phyloP scores from a whole-genome alignment of 1,284 basidiomycete genomes.

The Cerioporus squamosus region DNA sequence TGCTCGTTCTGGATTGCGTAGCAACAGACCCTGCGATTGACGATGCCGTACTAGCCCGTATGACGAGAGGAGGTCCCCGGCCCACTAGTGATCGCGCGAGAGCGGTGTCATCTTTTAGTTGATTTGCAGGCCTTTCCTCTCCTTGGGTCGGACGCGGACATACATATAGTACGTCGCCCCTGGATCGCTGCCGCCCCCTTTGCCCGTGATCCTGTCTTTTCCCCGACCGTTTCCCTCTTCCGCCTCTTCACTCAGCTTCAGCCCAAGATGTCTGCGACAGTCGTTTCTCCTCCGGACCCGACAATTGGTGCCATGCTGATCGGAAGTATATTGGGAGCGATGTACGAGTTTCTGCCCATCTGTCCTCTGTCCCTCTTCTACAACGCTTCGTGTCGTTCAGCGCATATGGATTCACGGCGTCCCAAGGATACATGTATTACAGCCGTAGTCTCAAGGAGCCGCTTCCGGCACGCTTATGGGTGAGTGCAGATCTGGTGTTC shows the following conservation, averaged over 20 bases:
- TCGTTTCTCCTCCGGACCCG: background rate
- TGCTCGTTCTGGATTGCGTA: too few relatives aligned
- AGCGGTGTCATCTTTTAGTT: too few relatives aligned
- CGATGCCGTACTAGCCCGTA: too few relatives aligned
- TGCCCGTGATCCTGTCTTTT: too few relatives aligned
- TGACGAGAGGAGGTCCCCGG: too few relatives aligned
- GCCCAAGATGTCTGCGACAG: slow-evolving; percentile 4
- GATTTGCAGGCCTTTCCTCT: too few relatives aligned
- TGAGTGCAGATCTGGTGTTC: background rate
- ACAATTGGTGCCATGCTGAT: slow-evolving; percentile 14
- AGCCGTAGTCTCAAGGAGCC: slow-evolving; percentile 11
- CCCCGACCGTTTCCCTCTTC: background rate
- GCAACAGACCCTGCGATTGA: too few relatives aligned
- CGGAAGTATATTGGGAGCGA: slow-evolving; percentile 9
- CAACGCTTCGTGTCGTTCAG: background rate
- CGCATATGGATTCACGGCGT: slow-evolving; percentile 21
- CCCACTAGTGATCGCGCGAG: too few relatives aligned
- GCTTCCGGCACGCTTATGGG: slow-evolving; percentile 4
- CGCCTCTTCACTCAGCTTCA: background rate
- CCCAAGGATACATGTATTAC: slow-evolving; percentile 24
- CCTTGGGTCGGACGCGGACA: too few relatives aligned
- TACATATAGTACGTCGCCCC: too few relatives aligned
- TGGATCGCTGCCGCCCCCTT: too few relatives aligned
- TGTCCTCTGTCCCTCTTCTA: background rate
- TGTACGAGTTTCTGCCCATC: slow-evolving; percentile 1